These are phyloP conservation scores for Colletotrichum plurivorum DNA, from an alignment of 2,329 filamentous ascomycete genomes.

Conservation along the genomic window DNA sequence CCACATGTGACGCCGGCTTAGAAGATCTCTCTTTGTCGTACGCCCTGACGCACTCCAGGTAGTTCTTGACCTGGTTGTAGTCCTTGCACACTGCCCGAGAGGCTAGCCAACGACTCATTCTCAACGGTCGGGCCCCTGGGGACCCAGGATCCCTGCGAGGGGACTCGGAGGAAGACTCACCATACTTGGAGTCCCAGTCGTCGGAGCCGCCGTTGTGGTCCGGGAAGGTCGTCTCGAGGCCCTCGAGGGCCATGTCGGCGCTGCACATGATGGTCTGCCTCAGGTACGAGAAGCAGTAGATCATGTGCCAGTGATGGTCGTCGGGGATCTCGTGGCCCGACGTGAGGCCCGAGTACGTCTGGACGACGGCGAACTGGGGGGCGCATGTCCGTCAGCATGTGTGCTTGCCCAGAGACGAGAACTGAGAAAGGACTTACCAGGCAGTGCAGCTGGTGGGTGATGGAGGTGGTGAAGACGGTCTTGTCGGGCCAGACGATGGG, in stretches of 20 bases:
- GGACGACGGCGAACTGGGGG: slow-evolving; percentile 55
- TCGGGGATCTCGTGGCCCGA: slow-evolving; percentile 55
- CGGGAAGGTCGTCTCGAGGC: slow-evolving; percentile 61
- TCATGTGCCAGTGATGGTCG: slow-evolving; percentile 63
- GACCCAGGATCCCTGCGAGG: too few relatives aligned
- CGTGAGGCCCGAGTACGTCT: slow-evolving; percentile 59
- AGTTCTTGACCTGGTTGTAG: slow-evolving; percentile 56
- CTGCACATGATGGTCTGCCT: slow-evolving; percentile 62
- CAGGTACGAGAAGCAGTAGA: slow-evolving; percentile 65
- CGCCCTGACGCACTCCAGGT: slow-evolving; percentile 60
- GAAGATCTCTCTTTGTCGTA: slow-evolving; percentile 61
- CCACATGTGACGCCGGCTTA: slow-evolving; percentile 40
- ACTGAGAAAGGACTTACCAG: slow-evolving; percentile 45
- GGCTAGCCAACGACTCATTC: slow-evolving; percentile 1
- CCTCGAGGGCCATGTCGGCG: slow-evolving; percentile 61
- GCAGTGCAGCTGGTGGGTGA: slow-evolving; percentile 62
- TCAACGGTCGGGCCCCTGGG: too few relatives aligned
- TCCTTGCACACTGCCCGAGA: slow-evolving; percentile 56
- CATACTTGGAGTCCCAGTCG: slow-evolving; percentile 62
- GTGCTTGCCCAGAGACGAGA: too few relatives aligned
- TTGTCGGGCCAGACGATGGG: slow-evolving; percentile 51
- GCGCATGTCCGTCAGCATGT: background rate
- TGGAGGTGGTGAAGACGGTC: slow-evolving; percentile 57
- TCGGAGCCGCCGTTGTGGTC: slow-evolving; percentile 61
- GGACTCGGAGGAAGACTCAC: slow-evolving; percentile 48